Base-by-base conservation (phyloP, 305 asterid genomes). In the Solanum chacoense region DNA sequence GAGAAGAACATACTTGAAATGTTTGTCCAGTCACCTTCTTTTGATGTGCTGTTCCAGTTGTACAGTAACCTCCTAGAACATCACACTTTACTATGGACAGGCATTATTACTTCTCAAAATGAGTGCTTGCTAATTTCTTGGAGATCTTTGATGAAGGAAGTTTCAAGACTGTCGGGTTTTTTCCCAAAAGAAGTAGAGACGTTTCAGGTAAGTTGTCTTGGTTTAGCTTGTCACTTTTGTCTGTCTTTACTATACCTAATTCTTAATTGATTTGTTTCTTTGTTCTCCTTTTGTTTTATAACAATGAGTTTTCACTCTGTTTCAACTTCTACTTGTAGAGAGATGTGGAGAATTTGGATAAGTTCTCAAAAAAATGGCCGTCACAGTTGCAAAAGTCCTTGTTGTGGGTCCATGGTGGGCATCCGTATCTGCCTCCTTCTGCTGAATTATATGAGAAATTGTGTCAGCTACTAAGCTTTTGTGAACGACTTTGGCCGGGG, bases 361-460 rank as follows among this genome's bases (percentile, higher is more conserved):
- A 38, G 80, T 86, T 87, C 50, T 85, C 92, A 65, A 91, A 91
- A 67, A 91, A 92, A 85, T 90, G 93, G 90, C 78, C 94, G 88
- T 91, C 92, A 80, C 91, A 89, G 89, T 93, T 92, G 36, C 94
- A 93, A 89, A 96, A 93, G 88, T 93, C 98, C 74, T 92, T 98
- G 92, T 94, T 98, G 76, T 98, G 99, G 99, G 89, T 89, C 71
- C 93, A 95, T 93, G 98, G 99, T 38, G 99, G 99, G 79, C 99
- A 96, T 91, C 99, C 98, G 8, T 87, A 87, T 89, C 87, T 90
- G 92, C 98, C 98, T 69, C 91, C 98, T 63, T 93, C 98, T 75
- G 94, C 95, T 73, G 98, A 93, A 79, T 87, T 95, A 87, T 93
- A 95, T 91, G 87, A 90, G 50, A 94, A 94, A 87, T 98, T 93